Conservation (phyloP, 2,329 filamentous ascomycete species). For the Fusarium sterilihyphosum region DNA sequence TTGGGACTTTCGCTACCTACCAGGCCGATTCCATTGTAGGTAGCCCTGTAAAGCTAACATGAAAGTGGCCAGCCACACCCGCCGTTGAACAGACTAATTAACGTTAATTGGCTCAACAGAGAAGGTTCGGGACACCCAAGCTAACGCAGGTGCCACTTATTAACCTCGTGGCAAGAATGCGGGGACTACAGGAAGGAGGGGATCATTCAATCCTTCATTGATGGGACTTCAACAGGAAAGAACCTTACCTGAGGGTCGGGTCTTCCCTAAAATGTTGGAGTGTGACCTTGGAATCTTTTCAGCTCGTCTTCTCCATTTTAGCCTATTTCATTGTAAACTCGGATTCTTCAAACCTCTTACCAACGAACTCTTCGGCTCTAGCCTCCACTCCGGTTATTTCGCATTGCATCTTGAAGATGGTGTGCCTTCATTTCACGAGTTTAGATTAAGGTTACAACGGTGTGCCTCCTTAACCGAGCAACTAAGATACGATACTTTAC, state of each 20-base stretch:
- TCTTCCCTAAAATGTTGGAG: background rate
- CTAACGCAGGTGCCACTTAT: conserved; percentile 27
- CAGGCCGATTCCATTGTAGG: background rate
- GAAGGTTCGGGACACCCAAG: background rate
- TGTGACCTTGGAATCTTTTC: conserved; percentile 3
- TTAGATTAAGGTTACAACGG: conserved; percentile 9
- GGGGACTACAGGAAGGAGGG: background rate
- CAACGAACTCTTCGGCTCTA: background rate
- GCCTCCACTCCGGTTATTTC: background rate
- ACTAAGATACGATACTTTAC: background rate
- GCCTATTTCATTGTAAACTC: conserved; percentile 1
- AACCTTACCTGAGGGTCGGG: background rate
- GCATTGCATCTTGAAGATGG: background rate
- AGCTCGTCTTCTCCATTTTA: conserved; percentile 6
- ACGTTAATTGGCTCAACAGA: background rate
- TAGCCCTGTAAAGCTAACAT: background rate
- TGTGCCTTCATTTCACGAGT: conserved; percentile 10
- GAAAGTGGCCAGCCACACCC: conserved; percentile 11
- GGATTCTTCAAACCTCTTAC: background rate
- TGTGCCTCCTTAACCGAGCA: background rate
- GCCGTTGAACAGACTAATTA: background rate
- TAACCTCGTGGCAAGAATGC: conserved; percentile 7
- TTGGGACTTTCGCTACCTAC: background rate
- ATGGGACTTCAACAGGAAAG: background rate
- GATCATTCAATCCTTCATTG: background rate